These are phyloP conservation scores for Cyberlindnera maclurae DNA, from an alignment of 805 yeast species.

Conservation along the genomic window DNA sequence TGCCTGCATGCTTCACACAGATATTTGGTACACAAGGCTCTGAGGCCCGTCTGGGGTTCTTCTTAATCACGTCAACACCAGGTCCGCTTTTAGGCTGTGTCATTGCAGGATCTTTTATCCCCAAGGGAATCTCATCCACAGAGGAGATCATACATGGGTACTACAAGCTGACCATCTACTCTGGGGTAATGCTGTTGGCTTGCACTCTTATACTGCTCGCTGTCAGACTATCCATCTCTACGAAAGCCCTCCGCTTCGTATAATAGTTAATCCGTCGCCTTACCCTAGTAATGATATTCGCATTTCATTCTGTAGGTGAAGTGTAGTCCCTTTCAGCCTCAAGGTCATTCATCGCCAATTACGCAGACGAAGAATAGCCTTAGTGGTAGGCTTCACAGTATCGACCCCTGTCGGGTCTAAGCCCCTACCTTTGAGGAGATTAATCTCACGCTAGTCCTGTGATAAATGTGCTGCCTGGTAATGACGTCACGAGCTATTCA, in stretches of 20 bases:
- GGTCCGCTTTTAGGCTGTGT: constrained; percentile 20
- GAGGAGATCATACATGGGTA: constrained; percentile 9
- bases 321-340: too few relatives aligned
- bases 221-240: constrained; percentile 12
- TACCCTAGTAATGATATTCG: too few relatives aligned
- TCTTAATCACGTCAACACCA: constrained; percentile 14
- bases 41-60: constrained; percentile 16
- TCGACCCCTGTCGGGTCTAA: too few relatives aligned
- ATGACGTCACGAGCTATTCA: neutral
- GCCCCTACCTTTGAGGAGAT: too few relatives aligned
- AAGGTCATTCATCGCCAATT: too few relatives aligned
- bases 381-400: too few relatives aligned
- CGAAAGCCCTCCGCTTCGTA: constrained; percentile 12
- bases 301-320: too few relatives aligned
- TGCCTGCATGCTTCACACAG: constrained; percentile 20
- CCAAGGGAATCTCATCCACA: constrained; percentile 4
- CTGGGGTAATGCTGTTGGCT: constrained; percentile 15
- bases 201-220: constrained; percentile 5
- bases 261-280: too few relatives aligned
- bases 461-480: too few relatives aligned
- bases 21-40: constrained; percentile 16
- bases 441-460: too few relatives aligned
- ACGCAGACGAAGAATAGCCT: too few relatives aligned
- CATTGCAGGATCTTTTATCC: constrained; percentile 21
- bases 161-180: constrained; percentile 13